Percentiles rank a stretch among this genome's conserved stretches.
phyloP scores from a whole-genome alignment of 2,329 filamentous ascomycete species.

The Sporothrix luriei region DNA sequence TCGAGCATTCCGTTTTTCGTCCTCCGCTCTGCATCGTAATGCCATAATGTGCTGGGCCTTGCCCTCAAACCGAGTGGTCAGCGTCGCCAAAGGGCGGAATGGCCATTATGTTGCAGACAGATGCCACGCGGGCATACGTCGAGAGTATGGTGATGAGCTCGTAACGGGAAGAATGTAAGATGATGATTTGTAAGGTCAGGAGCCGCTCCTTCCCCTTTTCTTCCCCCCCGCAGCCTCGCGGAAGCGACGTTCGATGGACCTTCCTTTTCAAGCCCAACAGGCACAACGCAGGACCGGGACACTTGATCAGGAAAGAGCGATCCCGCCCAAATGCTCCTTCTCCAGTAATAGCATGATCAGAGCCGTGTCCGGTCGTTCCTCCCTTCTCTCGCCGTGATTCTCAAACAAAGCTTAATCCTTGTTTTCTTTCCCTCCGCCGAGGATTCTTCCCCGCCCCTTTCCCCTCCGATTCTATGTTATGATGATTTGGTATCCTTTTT shows the following conservation, averaged over 20 bases:
- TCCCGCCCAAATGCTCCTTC: conserved; percentile 12
- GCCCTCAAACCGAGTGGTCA: background rate
- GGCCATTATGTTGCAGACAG: background rate
- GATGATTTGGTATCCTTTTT: background rate
- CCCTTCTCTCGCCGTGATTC: conserved; percentile 11
- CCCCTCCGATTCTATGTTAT: background rate
- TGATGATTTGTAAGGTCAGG: conserved; percentile 16
- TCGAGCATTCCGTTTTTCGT: background rate
- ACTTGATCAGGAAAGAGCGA: conserved; percentile 27
- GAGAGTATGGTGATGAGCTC: background rate
- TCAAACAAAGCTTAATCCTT: conserved; percentile 22
- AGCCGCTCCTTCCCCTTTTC: background rate
- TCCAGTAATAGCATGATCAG: background rate
- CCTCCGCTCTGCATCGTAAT: background rate
- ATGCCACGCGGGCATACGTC: background rate
- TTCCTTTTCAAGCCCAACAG: conserved; percentile 20
- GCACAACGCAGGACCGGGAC: conserved; percentile 14
- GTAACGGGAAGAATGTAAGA: background rate
- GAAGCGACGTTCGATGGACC: conserved; percentile 17
- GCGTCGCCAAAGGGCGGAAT: background rate
- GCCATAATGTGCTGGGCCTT: background rate
- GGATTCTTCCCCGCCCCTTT: background rate
- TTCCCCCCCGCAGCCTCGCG: background rate
- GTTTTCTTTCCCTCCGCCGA: conserved; percentile 1
- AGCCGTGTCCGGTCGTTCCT: conserved; percentile 1